Evolutionary conservation across 257 asterid species (phyloP), one percentile per base, ranked within the genome.

Genomic region (Mentha longifolia): DNA sequence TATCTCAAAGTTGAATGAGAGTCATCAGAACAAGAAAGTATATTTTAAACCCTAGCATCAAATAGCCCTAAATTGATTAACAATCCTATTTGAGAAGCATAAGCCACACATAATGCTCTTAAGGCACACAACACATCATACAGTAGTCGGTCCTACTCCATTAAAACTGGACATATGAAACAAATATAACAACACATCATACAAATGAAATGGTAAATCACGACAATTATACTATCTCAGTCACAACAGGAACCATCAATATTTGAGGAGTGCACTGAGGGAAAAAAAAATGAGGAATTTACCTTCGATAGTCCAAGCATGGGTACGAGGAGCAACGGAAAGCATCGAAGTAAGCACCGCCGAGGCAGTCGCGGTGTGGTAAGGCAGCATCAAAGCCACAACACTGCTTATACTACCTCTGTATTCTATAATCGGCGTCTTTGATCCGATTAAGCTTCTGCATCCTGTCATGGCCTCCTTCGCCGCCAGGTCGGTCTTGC

Each of bases 221-320:
- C 61, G 20, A 47, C 31, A 60, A 47, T 33, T 25, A 15, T 22
- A 73, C 30, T 42, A 35, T 5, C 30, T 5, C 15, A 54, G 42
- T 43, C 20, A 62, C 42, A 31, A 45, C 69, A 58, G 28, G 20
- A 66, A 61, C 4, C 45, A 61, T n/a, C 22, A 11, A 20, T 4
- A 33, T 68, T 30, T 2, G 25, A 2, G 39, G 10, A n/a, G 13
- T 45, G 25, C 59, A 28, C 8, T 60, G 14, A 51, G 64, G 17
- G n/a, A n/a, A n/a, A n/a, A n/a, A n/a, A 71, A 56, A 41, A 50
- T 8, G 16, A 16, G 60, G 4, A 47, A 57, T 66, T 68, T 80
- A 91, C 97, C 98, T 84, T 94, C 95, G 65, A 94, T 77, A 70
- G 87, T 84, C 98, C 97, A 94, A 59, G 92, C 95, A 63, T 76